These are phyloP conservation scores for Phytophthora litchii DNA, from an alignment of 352 stramenopile species.

Conservation along the genomic window DNA sequence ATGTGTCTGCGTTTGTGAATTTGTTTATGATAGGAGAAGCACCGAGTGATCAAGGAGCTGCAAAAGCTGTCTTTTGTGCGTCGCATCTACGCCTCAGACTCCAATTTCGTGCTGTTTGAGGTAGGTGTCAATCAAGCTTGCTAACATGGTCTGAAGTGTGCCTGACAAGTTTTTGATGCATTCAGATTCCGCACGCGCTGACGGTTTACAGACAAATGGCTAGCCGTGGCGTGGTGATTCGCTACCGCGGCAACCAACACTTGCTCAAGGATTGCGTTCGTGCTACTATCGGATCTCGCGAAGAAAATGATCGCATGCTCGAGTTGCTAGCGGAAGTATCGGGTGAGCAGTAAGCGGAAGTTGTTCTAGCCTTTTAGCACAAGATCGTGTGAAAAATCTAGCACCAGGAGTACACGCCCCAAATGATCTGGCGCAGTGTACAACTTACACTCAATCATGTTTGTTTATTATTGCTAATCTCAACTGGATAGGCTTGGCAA, in stretches of 20 bases:
- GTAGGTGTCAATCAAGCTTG: slow-evolving; percentile 39
- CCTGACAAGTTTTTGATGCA: slow-evolving; percentile 14
- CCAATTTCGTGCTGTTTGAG: slow-evolving; percentile 98
- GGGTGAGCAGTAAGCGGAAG: slow-evolving; percentile 44
- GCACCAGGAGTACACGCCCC: neutral
- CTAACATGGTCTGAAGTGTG: neutral
- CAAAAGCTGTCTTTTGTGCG: slow-evolving; percentile 92
- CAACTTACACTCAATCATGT: neutral
- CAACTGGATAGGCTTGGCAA: neutral
- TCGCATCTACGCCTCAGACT: slow-evolving; percentile 94
- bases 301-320: slow-evolving; percentile 96
- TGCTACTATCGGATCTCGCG: slow-evolving; percentile 93
- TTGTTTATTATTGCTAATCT: too few relatives aligned
- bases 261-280: slow-evolving; percentile 95
- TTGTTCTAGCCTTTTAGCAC: neutral
- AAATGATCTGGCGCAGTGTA: neutral
- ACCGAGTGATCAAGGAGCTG: slow-evolving; percentile 81
- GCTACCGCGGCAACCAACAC: slow-evolving; percentile 96
- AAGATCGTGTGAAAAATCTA: slow-evolving; percentile 1
- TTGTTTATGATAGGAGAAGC: slow-evolving; percentile 74
- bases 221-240: slow-evolving; percentile 93
- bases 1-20: slow-evolving; percentile 4
- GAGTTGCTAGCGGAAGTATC: slow-evolving; percentile 77
- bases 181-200: slow-evolving; percentile 85
- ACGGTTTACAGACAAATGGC: slow-evolving; percentile 96